phyloP scores from a whole-genome alignment of 2,329 filamentous ascomycete genomes.

The Claviceps sp. region DNA sequence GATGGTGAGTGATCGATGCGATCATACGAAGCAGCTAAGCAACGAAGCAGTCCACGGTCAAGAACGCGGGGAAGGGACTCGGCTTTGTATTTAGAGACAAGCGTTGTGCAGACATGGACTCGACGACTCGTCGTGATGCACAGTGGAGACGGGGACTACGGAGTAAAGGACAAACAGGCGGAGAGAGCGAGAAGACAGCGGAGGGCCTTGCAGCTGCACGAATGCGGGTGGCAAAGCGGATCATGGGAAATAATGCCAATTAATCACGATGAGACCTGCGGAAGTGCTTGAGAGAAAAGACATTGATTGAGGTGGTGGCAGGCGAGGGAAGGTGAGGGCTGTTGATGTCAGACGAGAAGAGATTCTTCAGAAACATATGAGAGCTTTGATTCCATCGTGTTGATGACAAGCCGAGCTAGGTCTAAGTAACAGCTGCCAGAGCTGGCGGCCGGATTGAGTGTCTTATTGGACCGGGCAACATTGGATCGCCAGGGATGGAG shows the following conservation, averaged over 20 bases:
- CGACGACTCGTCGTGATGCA: neutral
- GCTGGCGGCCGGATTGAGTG: neutral
- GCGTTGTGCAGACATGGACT: neutral
- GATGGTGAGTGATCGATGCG: neutral
- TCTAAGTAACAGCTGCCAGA: neutral
- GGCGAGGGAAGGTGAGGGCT: neutral
- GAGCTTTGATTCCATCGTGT: neutral
- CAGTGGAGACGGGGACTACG: neutral
- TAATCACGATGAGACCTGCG: conserved; percentile 1
- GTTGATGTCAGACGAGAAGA: neutral
- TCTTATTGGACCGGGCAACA: neutral
- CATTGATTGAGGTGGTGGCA: neutral
- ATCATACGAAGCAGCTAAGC: neutral
- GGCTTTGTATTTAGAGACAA: neutral
- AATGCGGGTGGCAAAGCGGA: neutral
- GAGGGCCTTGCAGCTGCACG: neutral
- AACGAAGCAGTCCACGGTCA: neutral
- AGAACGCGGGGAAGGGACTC: neutral
- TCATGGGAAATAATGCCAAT: neutral
- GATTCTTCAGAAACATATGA: neutral
- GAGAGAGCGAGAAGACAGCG: neutral
- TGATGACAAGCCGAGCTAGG: neutral
- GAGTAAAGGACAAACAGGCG: neutral
- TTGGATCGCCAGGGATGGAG: neutral
- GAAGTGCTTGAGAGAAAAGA: neutral